Evolutionary conservation across 345 rosid species (phyloP), one percentile per base, ranked within the genome.

Genomic region (Acer saccharum): DNA sequence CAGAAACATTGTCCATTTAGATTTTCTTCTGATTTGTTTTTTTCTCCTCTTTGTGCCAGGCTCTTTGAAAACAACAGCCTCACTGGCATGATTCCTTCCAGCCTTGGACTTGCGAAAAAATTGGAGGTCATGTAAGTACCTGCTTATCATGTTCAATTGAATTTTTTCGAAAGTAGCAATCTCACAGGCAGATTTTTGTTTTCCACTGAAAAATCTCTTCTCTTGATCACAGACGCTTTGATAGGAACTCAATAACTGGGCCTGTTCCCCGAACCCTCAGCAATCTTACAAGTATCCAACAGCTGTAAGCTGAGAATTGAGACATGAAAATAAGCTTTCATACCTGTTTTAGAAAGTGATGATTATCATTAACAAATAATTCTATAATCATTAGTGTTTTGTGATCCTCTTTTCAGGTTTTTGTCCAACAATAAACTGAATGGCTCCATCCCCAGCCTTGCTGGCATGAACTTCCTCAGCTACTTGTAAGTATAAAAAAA

Each of bases 111-210:
- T 5, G 94, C 92, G 79, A n/a, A 11, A 65, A 69, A 75, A 2
- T 63, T 95, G 84, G 80, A 86, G 72, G 90, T 89, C 65, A 71
- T 95, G 99, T 95, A 83, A 90, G 99, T 91, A 86, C 68, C 81
- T n/a, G 20, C 64, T 20, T 20, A 43, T 23, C 61, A 71, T 65
- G 41, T 21, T 60, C 64, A 20, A n/a, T 20, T 20, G 64, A 21
- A 60, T 60, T 20, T 43, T 0, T 60, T 93, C 62, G 95, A 90
- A 4, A 83, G 85, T 81, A 95, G 90, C 86, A 78, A 74, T 35
- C 86, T 95, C 62, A 71, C 68, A 0, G 95, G 97, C 1, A 12
- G n/a, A 17, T 13, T 32, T 41, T 84, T 39, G 85, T 55, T 16
- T 17, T 18, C 18, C 21, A 41, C 50, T 41, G 12, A 73, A 25